phyloP scores from a whole-genome alignment of 2,329 filamentous ascomycete genomes.

The Dactylonectria estremocensis region DNA sequence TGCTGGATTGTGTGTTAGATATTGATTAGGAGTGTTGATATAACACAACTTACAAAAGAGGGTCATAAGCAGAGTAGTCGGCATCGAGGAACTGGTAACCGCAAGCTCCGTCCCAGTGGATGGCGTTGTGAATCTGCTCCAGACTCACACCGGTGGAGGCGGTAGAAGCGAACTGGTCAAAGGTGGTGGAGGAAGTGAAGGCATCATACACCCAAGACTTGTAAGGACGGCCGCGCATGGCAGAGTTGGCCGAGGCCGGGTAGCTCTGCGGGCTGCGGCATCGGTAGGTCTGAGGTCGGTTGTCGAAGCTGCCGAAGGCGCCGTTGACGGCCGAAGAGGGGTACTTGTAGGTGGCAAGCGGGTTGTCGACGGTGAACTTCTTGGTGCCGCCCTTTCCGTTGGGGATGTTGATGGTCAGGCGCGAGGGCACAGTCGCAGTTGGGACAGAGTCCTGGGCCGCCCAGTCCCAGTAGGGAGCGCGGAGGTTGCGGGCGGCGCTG shows the following conservation, averaged over 20 bases:
- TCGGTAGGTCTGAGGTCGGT: constrained; percentile 58
- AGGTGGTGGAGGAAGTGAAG: constrained; percentile 57
- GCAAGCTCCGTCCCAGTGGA: constrained; percentile 59
- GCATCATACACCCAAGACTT: constrained; percentile 60
- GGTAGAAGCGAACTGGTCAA: constrained; percentile 54
- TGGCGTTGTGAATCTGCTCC: constrained; percentile 61
- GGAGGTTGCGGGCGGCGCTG: constrained; percentile 62
- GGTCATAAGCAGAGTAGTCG: constrained; percentile 60
- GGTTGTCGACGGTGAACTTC: constrained; percentile 62
- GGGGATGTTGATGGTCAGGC: constrained; percentile 59
- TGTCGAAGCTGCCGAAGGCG: constrained; percentile 54
- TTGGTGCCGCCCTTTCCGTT: constrained; percentile 49
- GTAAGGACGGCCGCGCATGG: constrained; percentile 53
- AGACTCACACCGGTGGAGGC: constrained; percentile 56
- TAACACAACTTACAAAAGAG: constrained; percentile 57
- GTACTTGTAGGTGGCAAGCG: constrained; percentile 67
- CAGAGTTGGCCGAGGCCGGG: constrained; percentile 55
- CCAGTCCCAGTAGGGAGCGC: constrained; percentile 72
- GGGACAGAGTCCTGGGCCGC: constrained; percentile 59
- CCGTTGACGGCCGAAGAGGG: constrained; percentile 57
- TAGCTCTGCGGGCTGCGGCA: constrained; percentile 58
- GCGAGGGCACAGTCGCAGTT: constrained; percentile 52
- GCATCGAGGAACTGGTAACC: constrained; percentile 58
- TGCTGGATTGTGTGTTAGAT: constrained; percentile 41
- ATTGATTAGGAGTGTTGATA: too few species aligned